Base-by-base conservation (phyloP, 441 rosid genomes). In the Theobroma grandiflorum region DNA sequence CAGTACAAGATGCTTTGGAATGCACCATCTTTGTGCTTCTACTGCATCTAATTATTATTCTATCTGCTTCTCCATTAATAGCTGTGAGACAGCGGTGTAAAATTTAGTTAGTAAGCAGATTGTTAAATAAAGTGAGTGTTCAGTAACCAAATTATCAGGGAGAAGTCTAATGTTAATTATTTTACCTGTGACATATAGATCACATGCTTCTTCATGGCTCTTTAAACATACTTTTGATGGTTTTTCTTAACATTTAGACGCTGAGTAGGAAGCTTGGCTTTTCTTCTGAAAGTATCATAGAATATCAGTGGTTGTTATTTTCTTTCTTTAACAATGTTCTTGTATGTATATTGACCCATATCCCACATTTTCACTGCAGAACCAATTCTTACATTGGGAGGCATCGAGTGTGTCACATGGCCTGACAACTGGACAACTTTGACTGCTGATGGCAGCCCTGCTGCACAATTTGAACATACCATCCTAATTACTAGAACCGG, bases 391-490 rank as follows among this genome's bases (percentile, higher is more conserved):
- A 88, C 98, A 2, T 58, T 91, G 81, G 97, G 99, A 80, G 87
- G 90, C 72, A 92, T 84, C 7, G 90, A 93, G 81, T 89, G 93
- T 74, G 76, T 77, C 66, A 96, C 97, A 22, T 96, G 97, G 99
- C 98, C 95, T 2, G 97, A 94, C 87, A 94, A 96, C 77, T 94
- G 99, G 99, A 96, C 97, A 40, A 89, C 97, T 43, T 75, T 96
- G 79, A 90, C 93, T 5, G 89, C 88, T 1, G 98, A 94, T 84
- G 90, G 98, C 45, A 83, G 94, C 69, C 95, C 94, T 3, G 92
- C 98, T 15, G 95, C 96, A 2, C 98, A 94, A 85, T 96, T 88
- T 83, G 99, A 93, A 84, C 99, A 94, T 86, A 89, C 98, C 15
- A 92, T 96, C 80, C 82, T 93, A 74, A 93, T 96, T 70, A 95